phyloP scores from a whole-genome alignment of 257 asterid genomes.

The Solanum gandarillasii region DNA sequence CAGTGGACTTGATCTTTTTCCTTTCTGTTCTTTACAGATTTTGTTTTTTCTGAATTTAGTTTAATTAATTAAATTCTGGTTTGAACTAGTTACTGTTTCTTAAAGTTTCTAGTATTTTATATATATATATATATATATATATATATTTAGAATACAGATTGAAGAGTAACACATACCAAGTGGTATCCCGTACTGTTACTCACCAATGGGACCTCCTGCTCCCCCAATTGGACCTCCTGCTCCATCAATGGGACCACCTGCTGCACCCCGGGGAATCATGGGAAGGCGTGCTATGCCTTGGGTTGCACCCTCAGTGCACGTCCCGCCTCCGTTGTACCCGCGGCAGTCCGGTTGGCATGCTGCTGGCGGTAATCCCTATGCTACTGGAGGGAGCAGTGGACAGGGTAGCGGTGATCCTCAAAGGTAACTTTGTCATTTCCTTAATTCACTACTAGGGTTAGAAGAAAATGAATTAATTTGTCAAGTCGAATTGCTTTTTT shows the following conservation, averaged over 20 bases:
- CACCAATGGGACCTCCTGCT: conserved; percentile 13
- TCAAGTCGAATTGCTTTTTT: not conserved
- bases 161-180: conserved; percentile 30
- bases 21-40: no score
- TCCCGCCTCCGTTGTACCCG: conserved; percentile 50
- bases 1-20: no score
- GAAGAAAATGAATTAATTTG: not conserved
- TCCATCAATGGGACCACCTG: not conserved
- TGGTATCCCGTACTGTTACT: conserved; percentile 59
- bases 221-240: not conserved
- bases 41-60: no score
- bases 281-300: conserved; percentile 42
- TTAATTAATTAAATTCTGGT: no score
- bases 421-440: conserved; percentile 25
- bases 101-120: no score
- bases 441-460: not conserved
- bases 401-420: conserved; percentile 56
- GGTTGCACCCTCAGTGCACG: conserved; percentile 46
- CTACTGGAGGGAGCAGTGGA: conserved; percentile 32
- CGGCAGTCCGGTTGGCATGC: conserved; percentile 76
- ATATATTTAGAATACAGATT: no score
- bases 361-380: conserved; percentile 42
- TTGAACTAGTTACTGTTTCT: no score
- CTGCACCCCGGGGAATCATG: conserved; percentile 33
- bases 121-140: no score